Evolutionary conservation across 495 filamentous ascomycete species (phyloP), one percentile per base, ranked within the genome.

Genomic region (Penicillium subrubescens): DNA sequence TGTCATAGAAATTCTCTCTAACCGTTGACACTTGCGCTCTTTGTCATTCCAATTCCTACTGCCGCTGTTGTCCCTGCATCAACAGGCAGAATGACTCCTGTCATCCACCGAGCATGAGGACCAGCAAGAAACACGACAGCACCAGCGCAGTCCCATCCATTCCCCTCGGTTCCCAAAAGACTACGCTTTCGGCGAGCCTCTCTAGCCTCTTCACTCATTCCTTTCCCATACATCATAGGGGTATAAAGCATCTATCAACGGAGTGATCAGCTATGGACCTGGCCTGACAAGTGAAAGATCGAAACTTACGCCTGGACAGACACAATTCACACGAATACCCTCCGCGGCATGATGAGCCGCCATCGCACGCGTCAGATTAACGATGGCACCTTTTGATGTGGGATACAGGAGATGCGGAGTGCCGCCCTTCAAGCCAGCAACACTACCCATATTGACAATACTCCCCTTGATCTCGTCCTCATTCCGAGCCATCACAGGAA

Each of bases 381-480:
- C 76, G 8, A 87, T 76, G 0, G 86, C 86, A 0, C 86, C 87
- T 64, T 89, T 88, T 56, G 76, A 82, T 17, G 85, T 88, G 25
- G 86, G 86, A 72, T 89, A 89, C 10, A 88, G 70, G 2, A 89
- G 62, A 74, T 84, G 78, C 3, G 84, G 86, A 21, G 84, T 87
- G 6, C 86, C 86, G 1, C 85, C 87, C 60, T 78, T 77, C 46
- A 86, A 57, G 0, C 87, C 86, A 5, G 84, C 84, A 15, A 88
- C 84, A 52, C 76, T 81, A 5, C 81, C 81, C 73, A 88, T 83
- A 65, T 88, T 88, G 56, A 89, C 79, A 59, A 88, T 84, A 48
- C 73, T 78, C 12, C 84, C 82, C 35, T 61, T 67, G 12, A 66
- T 60, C 31, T 71, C 65, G 15, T 73, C 75, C 1, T 77, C 73